Base-by-base conservation (phyloP, 345 rosid genomes). In the Arabis hirsuta region DNA sequence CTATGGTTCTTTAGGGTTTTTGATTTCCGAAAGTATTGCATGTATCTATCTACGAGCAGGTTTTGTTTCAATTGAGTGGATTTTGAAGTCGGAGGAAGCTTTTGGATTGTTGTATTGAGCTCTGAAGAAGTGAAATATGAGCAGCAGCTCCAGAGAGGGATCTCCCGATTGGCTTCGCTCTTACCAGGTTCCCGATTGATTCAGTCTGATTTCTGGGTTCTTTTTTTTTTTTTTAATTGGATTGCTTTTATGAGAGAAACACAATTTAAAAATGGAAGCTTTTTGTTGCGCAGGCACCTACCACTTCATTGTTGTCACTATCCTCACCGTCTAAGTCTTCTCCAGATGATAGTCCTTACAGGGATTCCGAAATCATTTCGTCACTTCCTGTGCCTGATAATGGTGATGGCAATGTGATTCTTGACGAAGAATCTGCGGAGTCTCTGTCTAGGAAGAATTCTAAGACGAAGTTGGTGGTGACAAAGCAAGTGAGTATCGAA, bases 121-220 rank as follows among this genome's bases (percentile, higher is more conserved):
- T 47, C n/a, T 42, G 36, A 24, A 53, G 62, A 51, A 64, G 62
- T 51, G 62, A 46, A 71, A 41, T 48, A 88, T 91, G 96, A 84
- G 87, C 73, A 82, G 81, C 66, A 77, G 79, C 77, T 83, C 91
- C 20, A 79, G 96, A 62, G 93, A 86, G 78, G 83, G 79, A 73
- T 89, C 97, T 80, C 93, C 97, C 0, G 91, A 91, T 58, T 91
- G 93, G 97, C 83, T 89, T 41, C 89, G 84, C 19, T 78, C 85
- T 67, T 91, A 78, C 69, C 80, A 85, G 96, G 96, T 91, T 55
- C 62, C 8, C 46, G 14, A 26, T 61, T 62, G 14, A 29, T 69
- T 61, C 44, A 48, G 11, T 72, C 51, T 52, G 47, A 51, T 12
- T 45, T 62, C 20, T 58, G 0, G 38, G 8, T 32, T 2, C 2